Percentiles rank a stretch among this genome's conserved stretches.
These are phyloP conservation scores for Pyricularia sp. DNA, from an alignment of 2,329 filamentous ascomycete genomes.

Conservation along the genomic window DNA sequence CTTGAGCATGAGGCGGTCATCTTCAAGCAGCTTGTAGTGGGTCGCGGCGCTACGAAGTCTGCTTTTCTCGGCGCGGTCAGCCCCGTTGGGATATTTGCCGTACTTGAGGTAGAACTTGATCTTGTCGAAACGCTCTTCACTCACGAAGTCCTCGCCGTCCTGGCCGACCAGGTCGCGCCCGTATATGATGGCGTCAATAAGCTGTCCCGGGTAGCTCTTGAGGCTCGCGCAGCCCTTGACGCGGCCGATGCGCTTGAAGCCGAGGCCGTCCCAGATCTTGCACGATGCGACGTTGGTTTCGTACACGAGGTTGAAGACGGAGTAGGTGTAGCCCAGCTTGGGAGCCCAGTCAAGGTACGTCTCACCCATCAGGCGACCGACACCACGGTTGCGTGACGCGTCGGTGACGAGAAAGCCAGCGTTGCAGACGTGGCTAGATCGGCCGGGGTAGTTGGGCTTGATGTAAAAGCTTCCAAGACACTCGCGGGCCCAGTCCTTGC, in stretches of 20 bases:
- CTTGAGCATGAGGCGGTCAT: conserved; percentile 87
- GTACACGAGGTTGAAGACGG: conserved; percentile 90
- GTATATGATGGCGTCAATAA: conserved; percentile 70
- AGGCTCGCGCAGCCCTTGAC: conserved; percentile 65
- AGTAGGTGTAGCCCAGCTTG: conserved; percentile 79
- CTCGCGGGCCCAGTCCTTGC: conserved; percentile 67
- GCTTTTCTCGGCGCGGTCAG: conserved; percentile 91
- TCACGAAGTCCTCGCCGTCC: conserved; percentile 73
- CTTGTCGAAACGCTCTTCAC: conserved; percentile 96
- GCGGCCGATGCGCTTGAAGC: conserved; percentile 85
- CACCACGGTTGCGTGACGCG: conserved; percentile 62
- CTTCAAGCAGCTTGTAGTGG: conserved; percentile 77
- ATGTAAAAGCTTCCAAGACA: conserved; percentile 90
- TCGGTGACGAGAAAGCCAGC: conserved; percentile 70
- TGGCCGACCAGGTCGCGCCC: conserved; percentile 49
- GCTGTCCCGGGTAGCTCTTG: conserved; percentile 56
- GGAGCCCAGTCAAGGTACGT: conserved; percentile 70
- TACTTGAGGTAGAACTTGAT: conserved; percentile 96
- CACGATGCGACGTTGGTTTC: conserved; percentile 88
- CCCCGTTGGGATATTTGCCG: conserved; percentile 84
- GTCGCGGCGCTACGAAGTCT: conserved; percentile 87
- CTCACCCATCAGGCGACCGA: conserved; percentile 68
- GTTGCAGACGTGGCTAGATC: conserved; percentile 87
- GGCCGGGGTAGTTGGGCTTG: conserved; percentile 86
- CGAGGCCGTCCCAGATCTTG: conserved; percentile 83